These are phyloP conservation scores for Epichloe coenophiala DNA, from an alignment of 2,329 filamentous ascomycete genomes.

Conservation along the genomic window DNA sequence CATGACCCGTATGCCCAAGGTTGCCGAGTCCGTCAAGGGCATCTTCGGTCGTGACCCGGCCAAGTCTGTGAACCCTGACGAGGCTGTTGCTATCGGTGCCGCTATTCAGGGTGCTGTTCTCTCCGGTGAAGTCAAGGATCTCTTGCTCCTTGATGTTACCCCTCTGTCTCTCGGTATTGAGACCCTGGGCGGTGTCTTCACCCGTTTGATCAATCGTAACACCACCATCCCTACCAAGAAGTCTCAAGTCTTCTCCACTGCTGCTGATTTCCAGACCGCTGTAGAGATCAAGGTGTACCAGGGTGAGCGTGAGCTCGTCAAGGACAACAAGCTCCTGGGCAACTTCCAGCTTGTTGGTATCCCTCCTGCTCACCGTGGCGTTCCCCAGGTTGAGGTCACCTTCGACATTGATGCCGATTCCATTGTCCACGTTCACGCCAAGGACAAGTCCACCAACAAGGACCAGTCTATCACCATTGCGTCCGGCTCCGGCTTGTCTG, in stretches of 20 bases:
- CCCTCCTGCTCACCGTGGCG: constrained; percentile 92
- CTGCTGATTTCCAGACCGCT: constrained; percentile 94
- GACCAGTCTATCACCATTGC: constrained; percentile 99
- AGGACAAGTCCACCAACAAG: constrained; percentile 99
- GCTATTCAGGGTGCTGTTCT: constrained; percentile 95
- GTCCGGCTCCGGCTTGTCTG: constrained; percentile 90
- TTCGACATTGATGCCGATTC: constrained; percentile 98
- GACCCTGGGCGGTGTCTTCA: constrained; percentile 96
- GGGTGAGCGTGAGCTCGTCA: constrained; percentile 97
- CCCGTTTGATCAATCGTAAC: constrained; percentile 96
- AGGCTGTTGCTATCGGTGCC: constrained; percentile 95
- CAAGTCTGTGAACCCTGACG: constrained; percentile 97
- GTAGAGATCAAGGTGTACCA: constrained; percentile 99
- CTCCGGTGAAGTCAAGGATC: constrained; percentile 90
- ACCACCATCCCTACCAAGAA: constrained; percentile 99
- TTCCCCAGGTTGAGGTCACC: constrained; percentile 93
- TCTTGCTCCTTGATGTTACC: constrained; percentile 89
- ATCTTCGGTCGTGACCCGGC: constrained; percentile 94
- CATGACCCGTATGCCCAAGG: constrained; percentile 99
- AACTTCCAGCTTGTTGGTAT: constrained; percentile 99
- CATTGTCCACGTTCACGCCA: constrained; percentile 94
- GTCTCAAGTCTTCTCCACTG: constrained; percentile 95
- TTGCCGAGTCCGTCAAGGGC: constrained; percentile 86
- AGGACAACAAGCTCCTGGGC: constrained; percentile 95
- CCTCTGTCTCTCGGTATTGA: constrained; percentile 96